Conservation (phyloP, 2,329 filamentous ascomycete genomes). For the Neurospora crassa region DNA sequence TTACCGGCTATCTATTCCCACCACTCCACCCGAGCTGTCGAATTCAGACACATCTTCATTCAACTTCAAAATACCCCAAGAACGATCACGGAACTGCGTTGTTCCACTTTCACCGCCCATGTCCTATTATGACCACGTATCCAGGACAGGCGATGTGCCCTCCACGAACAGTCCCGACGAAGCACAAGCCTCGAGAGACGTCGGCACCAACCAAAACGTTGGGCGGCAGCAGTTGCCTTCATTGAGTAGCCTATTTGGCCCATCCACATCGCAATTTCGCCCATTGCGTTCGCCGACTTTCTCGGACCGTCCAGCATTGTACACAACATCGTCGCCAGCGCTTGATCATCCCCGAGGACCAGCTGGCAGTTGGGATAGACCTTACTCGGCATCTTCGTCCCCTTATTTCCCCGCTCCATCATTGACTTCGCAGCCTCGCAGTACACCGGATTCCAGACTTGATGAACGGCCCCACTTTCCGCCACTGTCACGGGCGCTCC, state of each 20-base stretch:
- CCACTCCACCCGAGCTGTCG: constrained; percentile 45
- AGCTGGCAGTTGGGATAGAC: constrained; percentile 26
- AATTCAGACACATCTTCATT: constrained; percentile 41
- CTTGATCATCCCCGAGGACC: constrained; percentile 36
- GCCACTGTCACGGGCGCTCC: constrained; percentile 25
- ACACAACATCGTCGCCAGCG: constrained; percentile 32
- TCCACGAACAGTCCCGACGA: constrained; percentile 30
- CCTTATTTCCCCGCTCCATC: constrained; percentile 39
- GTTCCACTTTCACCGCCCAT: constrained; percentile 44
- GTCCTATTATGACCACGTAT: constrained; percentile 46
- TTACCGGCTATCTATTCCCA: constrained; percentile 39
- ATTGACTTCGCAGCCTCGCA: constrained; percentile 33
- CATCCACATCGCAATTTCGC: constrained; percentile 30
- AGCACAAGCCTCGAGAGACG: constrained; percentile 26
- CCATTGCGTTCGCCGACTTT: constrained; percentile 33
- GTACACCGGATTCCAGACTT: constrained; percentile 35
- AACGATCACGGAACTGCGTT: constrained; percentile 34
- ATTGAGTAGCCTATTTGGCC: constrained; percentile 47
- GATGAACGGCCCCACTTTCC: constrained; percentile 32
- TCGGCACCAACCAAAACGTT: constrained; percentile 17
- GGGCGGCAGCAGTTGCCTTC: constrained; percentile 43
- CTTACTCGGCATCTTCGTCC: constrained; percentile 26
- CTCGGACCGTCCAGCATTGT: constrained; percentile 34
- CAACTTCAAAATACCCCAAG: constrained; percentile 33
- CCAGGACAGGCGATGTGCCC: constrained; percentile 32